phyloP scores from a whole-genome alignment of 2,329 filamentous ascomycete genomes.

The Coniella vitis region DNA sequence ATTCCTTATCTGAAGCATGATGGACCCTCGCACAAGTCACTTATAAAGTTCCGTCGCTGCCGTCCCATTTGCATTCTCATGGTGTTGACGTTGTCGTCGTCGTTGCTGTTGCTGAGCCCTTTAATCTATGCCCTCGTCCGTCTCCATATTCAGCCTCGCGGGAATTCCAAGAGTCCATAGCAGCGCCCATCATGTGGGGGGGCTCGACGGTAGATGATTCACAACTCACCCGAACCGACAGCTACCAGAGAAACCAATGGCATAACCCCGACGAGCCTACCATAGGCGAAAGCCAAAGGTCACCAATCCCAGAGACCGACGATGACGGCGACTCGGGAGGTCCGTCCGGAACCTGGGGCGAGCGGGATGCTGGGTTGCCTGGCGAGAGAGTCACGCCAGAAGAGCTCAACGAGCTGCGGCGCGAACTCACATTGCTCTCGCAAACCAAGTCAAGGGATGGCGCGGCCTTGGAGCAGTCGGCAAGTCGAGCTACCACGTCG shows the following conservation, averaged over 20 bases:
- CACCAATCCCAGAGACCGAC: neutral
- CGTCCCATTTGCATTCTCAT: no score
- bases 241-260: slow-evolving; percentile 10
- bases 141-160: no score
- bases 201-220: slow-evolving; percentile 6
- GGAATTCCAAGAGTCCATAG: no score
- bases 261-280: slow-evolving; percentile 3
- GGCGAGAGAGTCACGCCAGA: slow-evolving; percentile 2
- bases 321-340: neutral
- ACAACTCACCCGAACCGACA: neutral
- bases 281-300: neutral
- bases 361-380: slow-evolving; percentile 9
- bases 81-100: no score
- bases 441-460: slow-evolving; percentile 3
- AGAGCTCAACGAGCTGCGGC: slow-evolving; percentile 4
- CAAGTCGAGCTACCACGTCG: slow-evolving; percentile 3
- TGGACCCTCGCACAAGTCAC: no score
- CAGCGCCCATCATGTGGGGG: slow-evolving; percentile 7
- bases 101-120: no score
- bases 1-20: no score
- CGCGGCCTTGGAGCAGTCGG: neutral
- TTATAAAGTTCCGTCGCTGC: no score
- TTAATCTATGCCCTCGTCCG: no score
- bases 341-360: slow-evolving; percentile 12
- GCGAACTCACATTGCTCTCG: slow-evolving; percentile 4